Base-by-base conservation (phyloP, 345 rosid species). In the Luvunga scandens region DNA sequence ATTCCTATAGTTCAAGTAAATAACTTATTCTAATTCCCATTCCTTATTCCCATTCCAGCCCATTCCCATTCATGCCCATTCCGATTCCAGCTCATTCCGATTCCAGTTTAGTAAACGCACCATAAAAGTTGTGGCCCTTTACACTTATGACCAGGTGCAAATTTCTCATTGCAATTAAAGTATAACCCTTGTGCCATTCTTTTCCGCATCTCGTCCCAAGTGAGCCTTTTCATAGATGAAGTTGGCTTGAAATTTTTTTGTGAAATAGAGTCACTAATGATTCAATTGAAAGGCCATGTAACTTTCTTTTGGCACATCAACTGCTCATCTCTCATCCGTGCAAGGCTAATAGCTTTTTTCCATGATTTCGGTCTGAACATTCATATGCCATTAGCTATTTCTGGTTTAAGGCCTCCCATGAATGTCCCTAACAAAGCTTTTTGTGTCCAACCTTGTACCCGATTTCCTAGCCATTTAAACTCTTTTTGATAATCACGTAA, bases 141-240 rank as follows among this genome's bases (percentile, higher is more conserved):
- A n/a, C 72, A 78, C 7, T 9, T 21, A n/a, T 78, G 66, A 0
- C 55, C 24, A 0, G 9, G 25, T 1, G 73, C 68, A n/a, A 68
- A 67, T 38, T 77, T 77, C 13, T 77, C 39, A 10, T 77, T 16
- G 21, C 28, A 77, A 28, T 77, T 77, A 36, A 36, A 7, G 2
- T 6, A 36, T 1, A 0, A 0, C 39, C 39, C 39, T 36, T 36
- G 0, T 7, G 71, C 7, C 1, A n/a, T 2, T 22, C 21, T 2
- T 9, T 50, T 50, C 2, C 33, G 33, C 65, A 50, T 76, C 5
- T 76, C 79, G 1, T 66, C 65, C 65, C 2, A 76, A 10, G 30
- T 27, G 4, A 66, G 34, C 2, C 13, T 5, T 12, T 53, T 42
- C 30, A 63, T 19, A 4, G 28, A 2, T 3, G n/a, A 18, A 5